These are phyloP conservation scores for Botrytis deweyae DNA, from an alignment of 2,329 filamentous ascomycete genomes.

Conservation along the genomic window DNA sequence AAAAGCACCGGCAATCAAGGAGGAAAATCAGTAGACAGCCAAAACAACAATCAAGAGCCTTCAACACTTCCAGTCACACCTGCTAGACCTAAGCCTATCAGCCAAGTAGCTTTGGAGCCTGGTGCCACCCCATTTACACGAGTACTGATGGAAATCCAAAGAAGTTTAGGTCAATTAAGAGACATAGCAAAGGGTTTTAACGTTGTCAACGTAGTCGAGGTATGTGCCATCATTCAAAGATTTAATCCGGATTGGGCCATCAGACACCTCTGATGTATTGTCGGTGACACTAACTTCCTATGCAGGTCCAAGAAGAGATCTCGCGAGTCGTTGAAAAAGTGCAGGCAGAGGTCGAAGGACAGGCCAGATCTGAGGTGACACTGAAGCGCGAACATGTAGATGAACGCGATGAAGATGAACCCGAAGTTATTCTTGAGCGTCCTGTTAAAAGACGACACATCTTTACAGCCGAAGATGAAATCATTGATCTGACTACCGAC, in stretches of 20 bases:
- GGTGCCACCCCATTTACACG: background rate
- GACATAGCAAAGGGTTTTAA: conserved; percentile 8
- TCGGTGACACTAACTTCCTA: background rate
- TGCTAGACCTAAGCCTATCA: background rate
- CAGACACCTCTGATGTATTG: background rate
- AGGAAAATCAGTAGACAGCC: background rate
- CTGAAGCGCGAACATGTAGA: conserved; percentile 12
- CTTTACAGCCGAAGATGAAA: conserved; percentile 11
- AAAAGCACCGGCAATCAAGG: background rate
- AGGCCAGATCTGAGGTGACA: background rate
- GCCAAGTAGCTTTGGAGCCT: background rate
- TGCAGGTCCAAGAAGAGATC: conserved; percentile 2
- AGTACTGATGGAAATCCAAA: conserved; percentile 7
- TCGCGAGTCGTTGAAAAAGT: background rate
- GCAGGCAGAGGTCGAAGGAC: background rate
- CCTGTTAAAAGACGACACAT: conserved; percentile 22
- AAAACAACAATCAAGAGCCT: background rate
- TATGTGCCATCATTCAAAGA: background rate
- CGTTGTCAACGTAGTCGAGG: conserved; percentile 9
- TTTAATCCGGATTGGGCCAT: background rate
- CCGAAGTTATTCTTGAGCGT: conserved; percentile 18
- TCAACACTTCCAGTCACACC: background rate
- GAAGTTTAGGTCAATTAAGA: background rate
- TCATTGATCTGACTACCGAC: conserved; percentile 17
- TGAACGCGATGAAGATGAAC: conserved; percentile 13